Conservation (phyloP, 2,329 filamentous ascomycete species). For the Sclerotinia subarctica region DNA sequence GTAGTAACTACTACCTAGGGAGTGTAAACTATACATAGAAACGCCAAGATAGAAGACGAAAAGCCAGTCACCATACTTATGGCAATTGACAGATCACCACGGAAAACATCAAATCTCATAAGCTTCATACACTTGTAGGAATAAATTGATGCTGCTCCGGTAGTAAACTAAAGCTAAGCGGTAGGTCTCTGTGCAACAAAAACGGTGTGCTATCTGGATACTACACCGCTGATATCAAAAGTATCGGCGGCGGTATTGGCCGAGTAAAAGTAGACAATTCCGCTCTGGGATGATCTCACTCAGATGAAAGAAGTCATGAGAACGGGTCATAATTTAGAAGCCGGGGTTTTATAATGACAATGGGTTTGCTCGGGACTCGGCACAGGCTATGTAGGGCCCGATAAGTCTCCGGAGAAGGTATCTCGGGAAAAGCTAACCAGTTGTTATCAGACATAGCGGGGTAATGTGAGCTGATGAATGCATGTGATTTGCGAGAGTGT, state of each 20-base stretch:
- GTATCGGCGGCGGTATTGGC: background rate
- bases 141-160: background rate
- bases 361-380: background rate
- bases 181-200: background rate
- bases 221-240: background rate
- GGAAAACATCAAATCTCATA: background rate
- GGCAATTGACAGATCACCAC: background rate
- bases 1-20: background rate
- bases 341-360: background rate
- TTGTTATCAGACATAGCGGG: conserved; percentile 1
- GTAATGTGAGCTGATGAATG: conserved; percentile 8
- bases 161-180: background rate
- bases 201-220: background rate
- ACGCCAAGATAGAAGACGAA: background rate
- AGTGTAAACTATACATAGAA: background rate
- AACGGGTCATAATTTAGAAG: background rate
- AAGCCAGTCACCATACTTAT: background rate
- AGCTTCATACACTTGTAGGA: background rate
- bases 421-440: conserved; percentile 5
- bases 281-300: background rate
- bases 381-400: background rate
- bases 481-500: conserved; percentile 8
- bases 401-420: background rate
- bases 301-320: background rate
- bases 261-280: background rate